A percentile compares a stretch with the other conserved stretches of the same genome.
These are phyloP conservation scores for Physaria fendleri DNA, from an alignment of 345 rosid genomes.

Conservation along the genomic window DNA sequence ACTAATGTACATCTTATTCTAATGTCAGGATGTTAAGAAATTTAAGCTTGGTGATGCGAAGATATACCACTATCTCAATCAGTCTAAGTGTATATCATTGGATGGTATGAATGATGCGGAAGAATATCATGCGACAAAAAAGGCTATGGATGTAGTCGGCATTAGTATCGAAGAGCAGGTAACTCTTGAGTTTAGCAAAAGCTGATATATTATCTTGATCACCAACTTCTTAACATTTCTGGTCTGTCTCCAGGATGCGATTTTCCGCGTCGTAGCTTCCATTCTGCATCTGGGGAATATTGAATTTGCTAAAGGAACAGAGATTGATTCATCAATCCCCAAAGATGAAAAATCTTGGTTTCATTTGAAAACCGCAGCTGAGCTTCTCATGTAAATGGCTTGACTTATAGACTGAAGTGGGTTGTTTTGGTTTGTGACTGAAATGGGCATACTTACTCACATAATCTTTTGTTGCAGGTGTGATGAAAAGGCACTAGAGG, in stretches of 20 bases:
- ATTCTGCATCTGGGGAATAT: conserved; percentile 92
- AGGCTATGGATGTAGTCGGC: conserved; percentile 96
- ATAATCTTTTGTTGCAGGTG: conserved; percentile 51
- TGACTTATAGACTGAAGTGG: conserved; percentile 7
- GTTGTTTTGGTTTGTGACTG: conserved; percentile 7
- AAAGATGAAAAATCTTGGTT: conserved; percentile 85
- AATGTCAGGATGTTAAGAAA: conserved; percentile 63
- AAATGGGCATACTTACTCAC: conserved; percentile 23
- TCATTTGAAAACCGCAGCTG: conserved; percentile 84
- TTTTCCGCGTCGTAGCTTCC: conserved; percentile 90
- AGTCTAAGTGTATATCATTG: conserved; percentile 82
- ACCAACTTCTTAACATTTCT: neutral
- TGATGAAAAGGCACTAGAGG: conserved; percentile 80
- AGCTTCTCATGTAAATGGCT: conserved; percentile 66
- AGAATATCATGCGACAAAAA: conserved; percentile 78
- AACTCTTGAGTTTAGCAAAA: neutral
- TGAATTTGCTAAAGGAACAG: conserved; percentile 88
- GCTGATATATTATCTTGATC: neutral
- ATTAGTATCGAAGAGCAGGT: conserved; percentile 90
- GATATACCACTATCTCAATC: conserved; percentile 88
- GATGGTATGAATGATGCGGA: conserved; percentile 77
- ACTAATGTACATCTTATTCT: neutral
- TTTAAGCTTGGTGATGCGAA: conserved; percentile 81
- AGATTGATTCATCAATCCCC: conserved; percentile 81
- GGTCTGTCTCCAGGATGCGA: conserved; percentile 54